Evolutionary conservation across 306 rosid species (phyloP), one percentile per base, ranked within the genome.

Genomic region (Inga laurina): DNA sequence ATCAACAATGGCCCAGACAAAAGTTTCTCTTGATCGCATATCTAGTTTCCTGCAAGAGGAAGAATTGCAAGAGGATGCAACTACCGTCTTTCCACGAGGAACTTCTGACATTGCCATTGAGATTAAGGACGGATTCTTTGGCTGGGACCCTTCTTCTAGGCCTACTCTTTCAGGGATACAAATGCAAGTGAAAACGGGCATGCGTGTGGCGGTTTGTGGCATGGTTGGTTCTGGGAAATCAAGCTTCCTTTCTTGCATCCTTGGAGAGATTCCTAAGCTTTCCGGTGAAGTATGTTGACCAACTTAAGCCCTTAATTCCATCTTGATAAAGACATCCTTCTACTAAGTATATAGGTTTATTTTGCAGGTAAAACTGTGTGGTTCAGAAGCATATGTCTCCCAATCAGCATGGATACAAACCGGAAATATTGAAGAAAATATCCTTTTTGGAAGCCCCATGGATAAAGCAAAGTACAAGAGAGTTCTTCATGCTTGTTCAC

Each of bases 361-460:
- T 83, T 84, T 81, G 79, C 90, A 97, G 99, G 99, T 97, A 48
- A 86, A 79, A 84, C 84, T 94, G 78, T 97, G 99, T 75, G 99
- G 99, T 32, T 90, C 92, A 86, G 86, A 92, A 79, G 99, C 98
- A 59, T 97, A 97, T 83, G 98, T 97, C 37, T 83, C 98, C 75
- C 98, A 97, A 85, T 91, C 99, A 22, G 97, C 99, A 27, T 97
- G 99, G 99, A 97, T 97, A 85, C 99, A 97, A 79, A 91, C 99
- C 30, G 99, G 99, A 81, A 97, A 90, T 87, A 97, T 97, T 83
- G 99, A 97, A 89, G 99, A 97, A 79, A 97, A 97, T 81, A 77
- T 94, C 82, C 99, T 97, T 80, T 97, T 97, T 65, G 99, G 99
- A 76, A 92, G 95, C 81, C 94, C 93, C 43, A 87, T 88, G 91